Conservation (phyloP, 23 red algal species). For the Cyanidioschyzon merolae region DNA sequence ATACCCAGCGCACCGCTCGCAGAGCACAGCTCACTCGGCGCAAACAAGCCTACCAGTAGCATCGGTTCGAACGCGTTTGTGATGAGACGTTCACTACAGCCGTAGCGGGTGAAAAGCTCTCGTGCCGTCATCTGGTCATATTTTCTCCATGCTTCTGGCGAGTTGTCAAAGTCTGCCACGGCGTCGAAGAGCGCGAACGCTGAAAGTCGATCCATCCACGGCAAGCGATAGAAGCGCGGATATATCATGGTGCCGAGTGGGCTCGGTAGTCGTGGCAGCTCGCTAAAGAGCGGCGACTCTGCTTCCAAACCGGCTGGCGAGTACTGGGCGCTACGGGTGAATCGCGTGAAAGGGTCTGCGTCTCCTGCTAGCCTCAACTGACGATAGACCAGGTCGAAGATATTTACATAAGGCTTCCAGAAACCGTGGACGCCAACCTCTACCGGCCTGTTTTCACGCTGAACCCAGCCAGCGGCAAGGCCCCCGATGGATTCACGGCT, state of each 20-base stretch:
- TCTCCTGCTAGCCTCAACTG: slow-evolving; percentile 25
- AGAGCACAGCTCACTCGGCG: slow-evolving; percentile 49
- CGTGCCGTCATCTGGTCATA: slow-evolving; percentile 80
- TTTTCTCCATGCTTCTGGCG: slow-evolving; percentile 33
- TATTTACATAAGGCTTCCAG: slow-evolving; percentile 65
- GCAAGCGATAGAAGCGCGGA: slow-evolving; percentile 49
- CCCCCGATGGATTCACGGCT: slow-evolving; percentile 45
- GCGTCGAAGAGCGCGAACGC: slow-evolving; percentile 54
- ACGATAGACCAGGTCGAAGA: slow-evolving; percentile 62
- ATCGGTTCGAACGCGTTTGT: slow-evolving; percentile 64
- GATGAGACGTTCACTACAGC: slow-evolving; percentile 41
- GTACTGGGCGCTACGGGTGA: slow-evolving; percentile 38
- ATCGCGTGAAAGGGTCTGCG: slow-evolving; percentile 43
- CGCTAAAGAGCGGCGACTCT: slow-evolving; percentile 57
- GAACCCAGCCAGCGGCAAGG: slow-evolving; percentile 45
- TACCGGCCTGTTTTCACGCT: slow-evolving; percentile 27
- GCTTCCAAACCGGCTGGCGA: slow-evolving; percentile 60
- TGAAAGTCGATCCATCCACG: slow-evolving; percentile 42
- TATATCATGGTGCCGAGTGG: slow-evolving; percentile 68
- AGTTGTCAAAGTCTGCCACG: slow-evolving; percentile 49
- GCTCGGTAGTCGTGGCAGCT: slow-evolving; percentile 43
- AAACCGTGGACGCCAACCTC: slow-evolving; percentile 70
- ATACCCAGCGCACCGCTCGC: slow-evolving; percentile 53
- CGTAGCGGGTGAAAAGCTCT: slow-evolving; percentile 51
- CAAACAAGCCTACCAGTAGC: slow-evolving; percentile 67